Evolutionary conservation across 2,329 filamentous ascomycete genomes (phyloP).

Genomic region (Sporothrix mexicana): DNA sequence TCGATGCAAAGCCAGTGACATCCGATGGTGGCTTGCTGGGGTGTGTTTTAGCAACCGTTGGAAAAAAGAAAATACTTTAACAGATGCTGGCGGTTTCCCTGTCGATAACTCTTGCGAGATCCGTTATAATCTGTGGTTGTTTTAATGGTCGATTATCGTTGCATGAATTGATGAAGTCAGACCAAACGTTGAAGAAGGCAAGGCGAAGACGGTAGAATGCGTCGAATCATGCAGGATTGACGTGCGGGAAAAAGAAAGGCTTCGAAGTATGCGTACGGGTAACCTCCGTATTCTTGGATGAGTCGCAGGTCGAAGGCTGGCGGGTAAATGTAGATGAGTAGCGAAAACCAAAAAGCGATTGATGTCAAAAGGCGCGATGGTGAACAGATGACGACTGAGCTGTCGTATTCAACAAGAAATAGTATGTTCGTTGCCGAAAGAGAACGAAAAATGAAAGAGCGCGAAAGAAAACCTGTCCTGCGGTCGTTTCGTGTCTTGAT

Average conservation of each 20-base stretch:
- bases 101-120: not conserved
- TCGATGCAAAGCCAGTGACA: not conserved
- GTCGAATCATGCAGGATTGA: constrained; percentile 35
- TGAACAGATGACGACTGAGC: not conserved
- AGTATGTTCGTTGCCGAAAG: too few relatives aligned
- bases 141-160: constrained; percentile 24
- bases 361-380: not conserved
- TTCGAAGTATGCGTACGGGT: constrained; percentile 10
- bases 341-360: not conserved
- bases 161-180: constrained; percentile 44
- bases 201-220: constrained; percentile 36
- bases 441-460: not conserved
- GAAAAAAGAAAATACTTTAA: not conserved
- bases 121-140: not conserved
- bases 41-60: constrained; percentile 22
- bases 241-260: constrained; percentile 13
- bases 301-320: constrained; percentile 22
- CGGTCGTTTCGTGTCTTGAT: not conserved
- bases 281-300: not conserved
- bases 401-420: not conserved
- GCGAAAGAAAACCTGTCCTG: constrained; percentile 3
- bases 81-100: too few relatives aligned
- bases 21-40: constrained; percentile 22
- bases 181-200: constrained; percentile 37
- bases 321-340: constrained; percentile 16